Conservation (phyloP, 2,329 filamentous ascomycete genomes). For the Fusarium sp. region DNA sequence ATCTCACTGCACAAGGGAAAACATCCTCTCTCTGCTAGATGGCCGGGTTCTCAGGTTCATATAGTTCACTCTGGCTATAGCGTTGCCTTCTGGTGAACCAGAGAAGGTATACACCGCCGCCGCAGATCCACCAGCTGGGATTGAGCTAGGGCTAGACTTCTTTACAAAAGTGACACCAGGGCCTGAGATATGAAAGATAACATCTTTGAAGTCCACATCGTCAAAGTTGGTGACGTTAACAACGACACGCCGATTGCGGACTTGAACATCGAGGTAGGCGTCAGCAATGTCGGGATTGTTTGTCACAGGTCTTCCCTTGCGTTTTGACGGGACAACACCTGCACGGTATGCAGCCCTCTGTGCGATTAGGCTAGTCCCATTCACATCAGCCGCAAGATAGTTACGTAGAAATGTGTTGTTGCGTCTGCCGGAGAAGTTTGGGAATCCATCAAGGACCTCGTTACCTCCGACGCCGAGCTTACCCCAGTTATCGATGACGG, state of each 20-base stretch:
- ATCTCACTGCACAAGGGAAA: not conserved
- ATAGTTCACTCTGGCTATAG: not conserved
- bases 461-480: conserved; percentile 7
- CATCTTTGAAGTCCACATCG: not conserved
- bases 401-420: conserved; percentile 17
- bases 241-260: not conserved
- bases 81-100: not conserved
- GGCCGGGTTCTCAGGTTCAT: not conserved
- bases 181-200: not conserved
- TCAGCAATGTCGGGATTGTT: not conserved
- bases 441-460: conserved; percentile 7
- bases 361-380: not conserved
- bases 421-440: not conserved
- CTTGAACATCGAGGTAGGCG: not conserved
- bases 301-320: not conserved
- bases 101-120: not conserved
- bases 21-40: not conserved
- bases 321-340: not conserved
- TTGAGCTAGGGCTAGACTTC: not conserved
- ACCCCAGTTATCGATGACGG: conserved; percentile 7
- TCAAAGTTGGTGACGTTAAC: conserved; percentile 7
- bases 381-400: not conserved
- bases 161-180: not conserved
- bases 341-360: conserved; percentile 6
- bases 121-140: not conserved